Percentiles rank a stretch among this genome's conserved stretches.
These are phyloP conservation scores for Fusarium acutatum DNA, from an alignment of 2,329 filamentous ascomycete species.

Conservation along the genomic window DNA sequence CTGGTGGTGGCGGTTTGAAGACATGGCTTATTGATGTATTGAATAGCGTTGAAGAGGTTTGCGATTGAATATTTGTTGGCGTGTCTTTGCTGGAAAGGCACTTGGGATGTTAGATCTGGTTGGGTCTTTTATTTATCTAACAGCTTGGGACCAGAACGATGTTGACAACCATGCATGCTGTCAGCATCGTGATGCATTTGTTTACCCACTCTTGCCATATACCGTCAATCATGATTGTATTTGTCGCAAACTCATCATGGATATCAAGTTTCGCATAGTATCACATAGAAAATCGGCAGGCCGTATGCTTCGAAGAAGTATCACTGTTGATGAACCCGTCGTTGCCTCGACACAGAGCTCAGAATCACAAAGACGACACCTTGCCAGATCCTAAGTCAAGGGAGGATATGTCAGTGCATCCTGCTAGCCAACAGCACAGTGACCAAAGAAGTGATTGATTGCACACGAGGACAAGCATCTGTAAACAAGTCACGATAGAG, in stretches of 20 bases:
- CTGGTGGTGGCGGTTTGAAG: background rate
- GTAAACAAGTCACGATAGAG: background rate
- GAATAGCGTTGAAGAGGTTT: background rate
- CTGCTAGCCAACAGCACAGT: rapidly evolving
- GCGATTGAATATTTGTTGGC: background rate
- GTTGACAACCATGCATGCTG: rapidly evolving
- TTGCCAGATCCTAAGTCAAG: rapidly evolving
- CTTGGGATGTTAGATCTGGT: background rate
- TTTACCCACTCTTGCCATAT: background rate
- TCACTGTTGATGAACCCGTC: rapidly evolving
- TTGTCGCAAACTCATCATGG: background rate
- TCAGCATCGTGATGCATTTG: background rate
- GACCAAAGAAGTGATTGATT: background rate
- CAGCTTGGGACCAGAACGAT: too few relatives aligned
- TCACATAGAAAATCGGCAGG: rapidly evolving
- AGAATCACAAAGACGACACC: background rate
- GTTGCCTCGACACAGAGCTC: rapidly evolving
- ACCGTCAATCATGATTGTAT: rapidly evolving
- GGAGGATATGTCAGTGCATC: background rate
- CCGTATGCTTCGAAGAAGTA: rapidly evolving
- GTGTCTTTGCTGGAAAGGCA: rapidly evolving
- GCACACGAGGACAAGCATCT: background rate
- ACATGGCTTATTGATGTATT: background rate
- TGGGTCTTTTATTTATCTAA: background rate
- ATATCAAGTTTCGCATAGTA: rapidly evolving